phyloP scores from a whole-genome alignment of 169 alveolate species.

The Cryptosporidium parvum region DNA sequence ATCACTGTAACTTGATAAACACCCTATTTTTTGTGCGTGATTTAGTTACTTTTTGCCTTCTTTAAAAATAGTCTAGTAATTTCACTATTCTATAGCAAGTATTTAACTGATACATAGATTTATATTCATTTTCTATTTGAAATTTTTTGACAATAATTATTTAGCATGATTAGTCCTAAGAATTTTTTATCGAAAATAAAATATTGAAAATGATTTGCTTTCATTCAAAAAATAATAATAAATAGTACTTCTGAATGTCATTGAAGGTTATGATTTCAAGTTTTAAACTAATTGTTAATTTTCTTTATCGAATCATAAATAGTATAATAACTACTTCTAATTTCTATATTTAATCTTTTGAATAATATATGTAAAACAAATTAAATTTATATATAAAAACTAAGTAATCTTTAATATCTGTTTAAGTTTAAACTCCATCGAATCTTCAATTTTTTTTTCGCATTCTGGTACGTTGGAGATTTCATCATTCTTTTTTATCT shows the following conservation, averaged over 20 bases:
- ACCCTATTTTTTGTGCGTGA: not conserved
- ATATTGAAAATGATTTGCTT: too few species aligned
- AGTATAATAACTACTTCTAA: not conserved
- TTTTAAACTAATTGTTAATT: too few species aligned
- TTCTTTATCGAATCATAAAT: not conserved
- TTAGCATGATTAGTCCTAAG: not conserved
- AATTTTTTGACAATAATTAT: not conserved
- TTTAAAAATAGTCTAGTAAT: not conserved
- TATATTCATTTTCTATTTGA: not conserved
- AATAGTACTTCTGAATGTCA: not conserved
- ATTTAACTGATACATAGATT: too few species aligned
- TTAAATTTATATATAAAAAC: not conserved
- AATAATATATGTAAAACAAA: not conserved
- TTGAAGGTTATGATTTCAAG: not conserved
- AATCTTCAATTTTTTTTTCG: not conserved
- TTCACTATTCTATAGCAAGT: too few species aligned
- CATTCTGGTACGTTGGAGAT: not conserved
- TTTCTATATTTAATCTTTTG: too few species aligned
- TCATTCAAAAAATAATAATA: too few species aligned
- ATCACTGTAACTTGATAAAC: too few species aligned
- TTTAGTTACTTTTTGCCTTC: too few species aligned
- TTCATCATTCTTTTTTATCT: not conserved
- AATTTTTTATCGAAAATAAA: too few species aligned
- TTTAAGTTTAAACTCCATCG: constrained; percentile 25
- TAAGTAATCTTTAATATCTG: constrained; percentile 5